phyloP scores from a whole-genome alignment of 352 stramenopile genomes.

The Pythium phragmitis region DNA sequence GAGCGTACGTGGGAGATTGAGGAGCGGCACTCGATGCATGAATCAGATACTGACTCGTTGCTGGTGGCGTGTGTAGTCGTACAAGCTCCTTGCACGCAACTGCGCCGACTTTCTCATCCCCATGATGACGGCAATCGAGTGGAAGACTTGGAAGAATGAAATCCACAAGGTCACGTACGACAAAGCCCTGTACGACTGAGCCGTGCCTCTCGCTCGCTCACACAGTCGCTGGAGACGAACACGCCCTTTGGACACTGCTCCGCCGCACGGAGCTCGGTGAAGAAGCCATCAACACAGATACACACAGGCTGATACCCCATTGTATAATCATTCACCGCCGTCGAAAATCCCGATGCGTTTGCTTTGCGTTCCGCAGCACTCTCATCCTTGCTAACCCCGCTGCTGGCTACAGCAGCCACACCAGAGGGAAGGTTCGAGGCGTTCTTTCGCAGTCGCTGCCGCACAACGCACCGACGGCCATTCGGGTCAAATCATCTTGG shows the following conservation, averaged over 20 bases:
- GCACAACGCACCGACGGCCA: background rate
- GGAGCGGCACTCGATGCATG: background rate
- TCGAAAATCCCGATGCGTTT: conserved; percentile 1
- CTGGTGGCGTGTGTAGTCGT: conserved; percentile 41
- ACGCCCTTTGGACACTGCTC: background rate
- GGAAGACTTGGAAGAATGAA: conserved; percentile 83
- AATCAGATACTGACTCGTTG: conserved; percentile 6
- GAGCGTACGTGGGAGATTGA: conserved; percentile 39
- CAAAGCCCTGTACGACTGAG: conserved; percentile 77
- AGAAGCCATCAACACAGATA: conserved; percentile 27
- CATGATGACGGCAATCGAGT: conserved; percentile 83
- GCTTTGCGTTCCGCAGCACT: conserved; percentile 3
- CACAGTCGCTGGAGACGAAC: conserved; percentile 6
- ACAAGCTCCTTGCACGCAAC: conserved; percentile 75
- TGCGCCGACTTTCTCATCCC: conserved; percentile 73
- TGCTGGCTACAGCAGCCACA: background rate
- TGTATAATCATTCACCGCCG: conserved; percentile 32
- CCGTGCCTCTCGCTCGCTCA: conserved; percentile 6
- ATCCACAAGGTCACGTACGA: conserved; percentile 72
- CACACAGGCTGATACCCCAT: conserved; percentile 27
- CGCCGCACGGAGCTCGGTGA: conserved; percentile 2
- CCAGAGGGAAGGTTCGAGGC: background rate
- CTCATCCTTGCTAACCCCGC: background rate
- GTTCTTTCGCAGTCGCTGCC: background rate
- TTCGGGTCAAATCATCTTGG: background rate